Percentiles rank a stretch among this genome's conserved stretches.
Conservation (phyloP, 306 rosid species). For the Quercus glauca region DNA sequence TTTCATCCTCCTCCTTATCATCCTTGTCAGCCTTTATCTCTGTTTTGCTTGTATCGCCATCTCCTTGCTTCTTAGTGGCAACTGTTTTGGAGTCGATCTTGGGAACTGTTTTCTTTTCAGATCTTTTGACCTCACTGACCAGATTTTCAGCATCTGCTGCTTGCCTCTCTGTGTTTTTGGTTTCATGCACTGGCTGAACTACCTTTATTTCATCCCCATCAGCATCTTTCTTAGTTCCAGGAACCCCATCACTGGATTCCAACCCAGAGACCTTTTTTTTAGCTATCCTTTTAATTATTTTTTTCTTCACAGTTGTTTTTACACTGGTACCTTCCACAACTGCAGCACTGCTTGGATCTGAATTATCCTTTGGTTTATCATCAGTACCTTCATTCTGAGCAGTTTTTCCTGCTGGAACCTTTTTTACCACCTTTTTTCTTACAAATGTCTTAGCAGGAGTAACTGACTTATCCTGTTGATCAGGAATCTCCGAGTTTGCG, state of each 20-base stretch:
- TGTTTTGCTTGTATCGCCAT: conserved; percentile 30
- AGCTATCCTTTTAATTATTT: conserved; percentile 80
- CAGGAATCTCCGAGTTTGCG: conserved; percentile 34
- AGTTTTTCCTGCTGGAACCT: conserved; percentile 40
- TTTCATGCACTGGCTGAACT: conserved; percentile 28
- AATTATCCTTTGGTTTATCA: conserved; percentile 47
- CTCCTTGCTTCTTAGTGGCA: conserved; percentile 32
- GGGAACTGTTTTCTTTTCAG: conserved; percentile 34
- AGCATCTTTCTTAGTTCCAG: conserved; percentile 38
- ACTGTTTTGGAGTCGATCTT: conserved; percentile 49
- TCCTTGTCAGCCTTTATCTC: conserved; percentile 44
- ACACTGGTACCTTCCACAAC: conserved; percentile 34
- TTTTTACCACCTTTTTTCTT: conserved; percentile 35
- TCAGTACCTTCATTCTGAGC: conserved; percentile 35
- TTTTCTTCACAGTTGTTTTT: conserved; percentile 69
- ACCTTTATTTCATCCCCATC: conserved; percentile 33
- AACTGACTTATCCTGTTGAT: conserved; percentile 38
- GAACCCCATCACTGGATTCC: conserved; percentile 35
- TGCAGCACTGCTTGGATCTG: conserved; percentile 40
- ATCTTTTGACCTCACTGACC: conserved; percentile 30
- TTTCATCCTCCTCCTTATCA: conserved; percentile 55
- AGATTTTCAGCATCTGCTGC: conserved; percentile 37
- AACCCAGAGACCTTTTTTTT: conserved; percentile 62
- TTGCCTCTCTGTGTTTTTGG: conserved; percentile 36
- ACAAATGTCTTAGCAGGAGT: conserved; percentile 38